Conservation (phyloP, 176 grass and related monocot species). For the Rhynchospora tenuis region DNA sequence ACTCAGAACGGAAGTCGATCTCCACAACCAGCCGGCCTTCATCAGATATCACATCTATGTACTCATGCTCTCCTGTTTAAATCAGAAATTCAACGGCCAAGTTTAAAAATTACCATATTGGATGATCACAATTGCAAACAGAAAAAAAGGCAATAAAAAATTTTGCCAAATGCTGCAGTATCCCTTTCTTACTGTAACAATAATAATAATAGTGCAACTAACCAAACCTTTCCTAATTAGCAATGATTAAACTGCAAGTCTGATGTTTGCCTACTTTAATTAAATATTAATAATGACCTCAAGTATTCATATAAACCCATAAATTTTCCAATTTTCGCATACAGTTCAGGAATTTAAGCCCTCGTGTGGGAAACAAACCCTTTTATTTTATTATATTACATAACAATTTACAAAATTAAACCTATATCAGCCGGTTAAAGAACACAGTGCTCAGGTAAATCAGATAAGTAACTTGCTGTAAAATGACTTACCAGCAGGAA, state of each 20-base stretch:
- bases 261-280: neutral
- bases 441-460: neutral
- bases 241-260: neutral
- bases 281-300: neutral
- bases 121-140: neutral
- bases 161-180: neutral
- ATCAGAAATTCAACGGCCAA: neutral
- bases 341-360: neutral
- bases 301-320: neutral
- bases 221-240: neutral
- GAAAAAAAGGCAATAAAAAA: neutral
- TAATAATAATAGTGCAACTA: neutral
- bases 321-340: neutral
- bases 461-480: neutral
- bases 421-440: neutral
- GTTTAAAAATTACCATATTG: neutral
- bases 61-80: slow-evolving; percentile 67
- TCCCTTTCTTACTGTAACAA: neutral
- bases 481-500: slow-evolving; percentile 48
- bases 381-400: neutral
- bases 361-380: neutral
- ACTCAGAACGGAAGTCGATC: slow-evolving; percentile 80
- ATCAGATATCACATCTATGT: slow-evolving; percentile 56
- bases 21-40: slow-evolving; percentile 57
- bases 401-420: neutral